A percentile compares a stretch with the other conserved stretches of the same genome.
phyloP scores from a whole-genome alignment of 2,329 filamentous ascomycete species.

The Zymoseptoria brevis region DNA sequence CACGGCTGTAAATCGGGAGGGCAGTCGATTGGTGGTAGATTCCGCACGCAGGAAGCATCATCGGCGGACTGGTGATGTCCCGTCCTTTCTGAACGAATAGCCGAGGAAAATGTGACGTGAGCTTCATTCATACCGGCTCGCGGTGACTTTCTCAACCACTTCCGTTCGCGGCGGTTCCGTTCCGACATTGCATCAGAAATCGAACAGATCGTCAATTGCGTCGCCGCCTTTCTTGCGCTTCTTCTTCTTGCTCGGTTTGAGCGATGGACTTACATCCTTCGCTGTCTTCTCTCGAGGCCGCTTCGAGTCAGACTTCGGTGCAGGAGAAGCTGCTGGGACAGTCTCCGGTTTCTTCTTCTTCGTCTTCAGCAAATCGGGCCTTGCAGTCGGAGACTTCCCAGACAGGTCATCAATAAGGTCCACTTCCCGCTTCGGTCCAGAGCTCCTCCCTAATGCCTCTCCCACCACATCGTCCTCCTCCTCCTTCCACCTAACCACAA shows the following conservation, averaged over 20 bases:
- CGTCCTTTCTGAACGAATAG: no score
- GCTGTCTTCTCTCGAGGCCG: slow-evolving; percentile 1
- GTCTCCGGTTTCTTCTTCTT: not conserved
- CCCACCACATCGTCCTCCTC: slow-evolving; percentile 4
- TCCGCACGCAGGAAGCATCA: no score
- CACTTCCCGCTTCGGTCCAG: not conserved
- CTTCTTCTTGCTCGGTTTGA: slow-evolving; percentile 41
- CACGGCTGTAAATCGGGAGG: no score
- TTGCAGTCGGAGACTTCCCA: no score
- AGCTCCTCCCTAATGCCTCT: not conserved
- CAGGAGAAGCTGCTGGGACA: slow-evolving; percentile 2
- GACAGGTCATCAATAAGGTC: not conserved
- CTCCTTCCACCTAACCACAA: slow-evolving; percentile 21
- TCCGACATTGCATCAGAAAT: slow-evolving; percentile 1
- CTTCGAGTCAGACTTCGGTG: slow-evolving; percentile 17
- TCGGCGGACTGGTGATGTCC: no score
- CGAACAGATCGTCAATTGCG: slow-evolving; percentile 66
- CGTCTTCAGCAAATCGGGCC: not conserved
- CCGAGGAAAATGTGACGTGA: no score
- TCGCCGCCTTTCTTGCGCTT: slow-evolving; percentile 52
- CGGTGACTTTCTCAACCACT: no score
- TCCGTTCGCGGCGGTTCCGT: no score
- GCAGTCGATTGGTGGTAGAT: no score
- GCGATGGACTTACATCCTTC: slow-evolving; percentile 1
- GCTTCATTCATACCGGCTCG: no score